phyloP scores from a whole-genome alignment of 768 basidiomycete species.

The Postia placenta region DNA sequence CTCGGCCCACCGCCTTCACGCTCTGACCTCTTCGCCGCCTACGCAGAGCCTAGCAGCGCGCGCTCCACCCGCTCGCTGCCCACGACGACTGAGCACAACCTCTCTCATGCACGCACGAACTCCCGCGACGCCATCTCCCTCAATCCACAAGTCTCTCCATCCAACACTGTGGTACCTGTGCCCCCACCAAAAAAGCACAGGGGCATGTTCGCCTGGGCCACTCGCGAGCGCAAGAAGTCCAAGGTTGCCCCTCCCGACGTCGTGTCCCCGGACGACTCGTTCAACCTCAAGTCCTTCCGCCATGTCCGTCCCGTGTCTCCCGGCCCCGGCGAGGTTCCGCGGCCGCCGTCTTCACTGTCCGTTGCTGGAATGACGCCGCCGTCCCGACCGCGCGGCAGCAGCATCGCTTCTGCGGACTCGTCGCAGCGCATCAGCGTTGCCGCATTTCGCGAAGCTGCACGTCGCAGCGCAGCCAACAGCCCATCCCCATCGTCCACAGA shows the following conservation, averaged over 20 bases:
- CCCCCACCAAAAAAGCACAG: slow-evolving; percentile 25
- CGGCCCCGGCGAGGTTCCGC: slow-evolving; percentile 18
- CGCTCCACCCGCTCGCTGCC: slow-evolving; percentile 66
- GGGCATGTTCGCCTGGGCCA: slow-evolving; percentile 38
- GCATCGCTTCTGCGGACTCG: slow-evolving; percentile 56
- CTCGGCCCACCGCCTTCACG: slow-evolving; percentile 55
- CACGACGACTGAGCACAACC: slow-evolving; percentile 8
- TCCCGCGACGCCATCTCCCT: slow-evolving; percentile 8
- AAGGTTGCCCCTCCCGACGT: slow-evolving; percentile 27
- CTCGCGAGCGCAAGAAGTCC: slow-evolving; percentile 34
- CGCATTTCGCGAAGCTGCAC: slow-evolving; percentile 74
- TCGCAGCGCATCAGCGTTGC: slow-evolving; percentile 77
- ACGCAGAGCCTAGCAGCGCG: slow-evolving; percentile 44
- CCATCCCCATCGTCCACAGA: slow-evolving; percentile 41
- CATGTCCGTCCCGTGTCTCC: slow-evolving; percentile 51
- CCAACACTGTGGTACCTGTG: slow-evolving; percentile 3
- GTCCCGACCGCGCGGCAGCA: slow-evolving; percentile 50
- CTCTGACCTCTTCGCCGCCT: slow-evolving; percentile 57
- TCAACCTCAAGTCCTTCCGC: slow-evolving; percentile 71
- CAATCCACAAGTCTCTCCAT: background rate
- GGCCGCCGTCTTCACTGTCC: slow-evolving; percentile 15
- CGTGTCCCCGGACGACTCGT: slow-evolving; percentile 33
- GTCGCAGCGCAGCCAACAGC: slow-evolving; percentile 55
- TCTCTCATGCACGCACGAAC: slow-evolving; percentile 1
- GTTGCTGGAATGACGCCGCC: slow-evolving; percentile 23